Evolutionary conservation across 768 basidiomycete genomes (phyloP), one percentile per base, ranked within the genome.

Genomic region (Trametes cinnabarina): DNA sequence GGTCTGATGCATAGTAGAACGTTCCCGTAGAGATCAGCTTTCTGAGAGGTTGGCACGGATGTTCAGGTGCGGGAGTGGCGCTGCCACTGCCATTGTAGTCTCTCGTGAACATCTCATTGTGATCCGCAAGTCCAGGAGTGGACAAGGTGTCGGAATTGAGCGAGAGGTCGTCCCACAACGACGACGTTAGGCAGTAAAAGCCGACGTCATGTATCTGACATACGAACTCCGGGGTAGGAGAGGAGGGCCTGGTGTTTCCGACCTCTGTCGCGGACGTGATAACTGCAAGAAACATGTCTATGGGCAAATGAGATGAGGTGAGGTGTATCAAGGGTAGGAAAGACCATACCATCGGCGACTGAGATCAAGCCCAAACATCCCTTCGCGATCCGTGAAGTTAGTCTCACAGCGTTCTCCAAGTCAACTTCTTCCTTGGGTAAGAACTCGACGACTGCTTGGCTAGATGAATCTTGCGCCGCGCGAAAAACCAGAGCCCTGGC

Each of bases 11-110:
- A 67, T 91, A 97, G 73, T 98, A 99, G 75, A 99, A 99, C 1
- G 89, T 86, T 5, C 94, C 94, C 22, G 89, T 89, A 28, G 92
- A 89, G 4, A 99, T 75, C 54, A 98, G 94, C 72, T 96, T 97
- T 46, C 84, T 87, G 66, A 98, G 82, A 0, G 93, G 89, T 60
- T 84, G 71, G 70, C 95, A 98, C 2, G 97, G 97, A 66, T 98
- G 93, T 66, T 95, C 93, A n/a, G 77, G 77, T 10, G 82, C 65
- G 37, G 74, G 66, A 15, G 76, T 68, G 30, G 77, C 64, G 44
- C 71, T 68, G 20, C 53, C 53, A 20, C 55, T 50, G 55, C 78
- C 78, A 26, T 74, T 63, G 62, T 82, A 83, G 34, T 85, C 79
- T 34, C 71, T 65, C 48, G 61, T 77, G 51, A 75, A 77, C 52